These are phyloP conservation scores for Trichoderma atroviride DNA, from an alignment of 2,329 filamentous ascomycete genomes.

Conservation along the genomic window DNA sequence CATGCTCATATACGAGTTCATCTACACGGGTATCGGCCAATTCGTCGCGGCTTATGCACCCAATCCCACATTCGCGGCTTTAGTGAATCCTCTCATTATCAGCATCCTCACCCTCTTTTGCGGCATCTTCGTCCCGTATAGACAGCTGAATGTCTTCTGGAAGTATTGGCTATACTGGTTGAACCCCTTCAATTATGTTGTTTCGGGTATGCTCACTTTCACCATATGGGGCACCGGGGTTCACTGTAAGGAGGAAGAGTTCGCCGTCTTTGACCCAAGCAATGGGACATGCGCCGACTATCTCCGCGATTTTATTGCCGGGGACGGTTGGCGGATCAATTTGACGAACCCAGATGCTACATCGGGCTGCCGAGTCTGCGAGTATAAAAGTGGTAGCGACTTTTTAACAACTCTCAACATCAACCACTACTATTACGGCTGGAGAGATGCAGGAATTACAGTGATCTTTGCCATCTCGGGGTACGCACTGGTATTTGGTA, in stretches of 20 bases:
- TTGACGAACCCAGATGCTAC: constrained; percentile 63
- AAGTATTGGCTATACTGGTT: constrained; percentile 64
- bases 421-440: constrained; percentile 63
- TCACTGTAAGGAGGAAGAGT: constrained; percentile 51
- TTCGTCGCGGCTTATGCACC: constrained; percentile 64
- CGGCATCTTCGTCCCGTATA: constrained; percentile 72
- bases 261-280: constrained; percentile 55
- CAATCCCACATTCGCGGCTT: constrained; percentile 60
- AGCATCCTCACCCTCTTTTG: constrained; percentile 69
- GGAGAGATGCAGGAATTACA: constrained; percentile 65
- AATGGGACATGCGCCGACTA: constrained; percentile 61
- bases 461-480: constrained; percentile 58
- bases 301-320: constrained; percentile 52
- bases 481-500: constrained; percentile 50
- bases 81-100: constrained; percentile 60
- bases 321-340: constrained; percentile 50
- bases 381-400: constrained; percentile 60
- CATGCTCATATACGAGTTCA: constrained; percentile 62
- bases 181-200: constrained; percentile 65
- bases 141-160: constrained; percentile 67
- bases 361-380: constrained; percentile 60
- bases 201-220: constrained; percentile 59
- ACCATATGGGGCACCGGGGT: constrained; percentile 51
- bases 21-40: constrained; percentile 64
- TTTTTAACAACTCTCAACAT: constrained; percentile 64